Evolutionary conservation across 129 eudicot genomes (phyloP).

Genomic region (Centrapalus pauciflorus): DNA sequence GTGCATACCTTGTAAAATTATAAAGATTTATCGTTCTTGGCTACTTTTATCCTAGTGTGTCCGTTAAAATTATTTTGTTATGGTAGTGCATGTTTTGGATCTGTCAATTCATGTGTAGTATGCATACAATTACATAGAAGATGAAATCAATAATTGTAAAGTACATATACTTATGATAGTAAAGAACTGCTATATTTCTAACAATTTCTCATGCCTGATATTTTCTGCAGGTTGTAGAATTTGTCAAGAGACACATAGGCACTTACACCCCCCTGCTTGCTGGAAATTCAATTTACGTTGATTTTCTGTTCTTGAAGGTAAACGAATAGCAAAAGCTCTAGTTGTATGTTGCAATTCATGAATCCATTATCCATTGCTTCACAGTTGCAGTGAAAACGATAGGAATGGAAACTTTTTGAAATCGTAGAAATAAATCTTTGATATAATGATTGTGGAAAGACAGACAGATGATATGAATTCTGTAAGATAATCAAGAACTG

Average conservation of each 20-base stretch:
- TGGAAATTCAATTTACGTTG: constrained; percentile 34
- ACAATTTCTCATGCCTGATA: not conserved
- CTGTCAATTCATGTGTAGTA: not conserved
- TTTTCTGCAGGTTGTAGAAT: constrained; percentile 25
- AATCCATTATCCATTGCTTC: not conserved
- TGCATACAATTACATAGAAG: constrained; percentile 5
- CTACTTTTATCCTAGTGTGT: too few species aligned
- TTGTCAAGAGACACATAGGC: constrained; percentile 41
- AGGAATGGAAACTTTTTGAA: not conserved
- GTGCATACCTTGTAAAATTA: too few species aligned
- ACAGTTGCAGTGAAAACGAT: not conserved
- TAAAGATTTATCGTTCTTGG: too few species aligned
- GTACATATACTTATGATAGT: too few species aligned
- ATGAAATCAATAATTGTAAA: not conserved
- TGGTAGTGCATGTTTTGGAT: too few species aligned
- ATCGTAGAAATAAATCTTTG: not conserved
- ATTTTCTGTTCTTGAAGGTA: constrained; percentile 40
- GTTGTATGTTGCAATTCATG: not conserved
- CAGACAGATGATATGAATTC: not conserved
- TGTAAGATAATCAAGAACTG: not conserved
- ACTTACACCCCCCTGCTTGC: constrained; percentile 39
- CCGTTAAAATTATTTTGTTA: too few species aligned
- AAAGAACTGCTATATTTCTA: not conserved
- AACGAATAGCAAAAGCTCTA: not conserved
- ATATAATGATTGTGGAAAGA: not conserved